Base-by-base conservation (phyloP, 352 stramenopile genomes). In the Achlya hypogyna region DNA sequence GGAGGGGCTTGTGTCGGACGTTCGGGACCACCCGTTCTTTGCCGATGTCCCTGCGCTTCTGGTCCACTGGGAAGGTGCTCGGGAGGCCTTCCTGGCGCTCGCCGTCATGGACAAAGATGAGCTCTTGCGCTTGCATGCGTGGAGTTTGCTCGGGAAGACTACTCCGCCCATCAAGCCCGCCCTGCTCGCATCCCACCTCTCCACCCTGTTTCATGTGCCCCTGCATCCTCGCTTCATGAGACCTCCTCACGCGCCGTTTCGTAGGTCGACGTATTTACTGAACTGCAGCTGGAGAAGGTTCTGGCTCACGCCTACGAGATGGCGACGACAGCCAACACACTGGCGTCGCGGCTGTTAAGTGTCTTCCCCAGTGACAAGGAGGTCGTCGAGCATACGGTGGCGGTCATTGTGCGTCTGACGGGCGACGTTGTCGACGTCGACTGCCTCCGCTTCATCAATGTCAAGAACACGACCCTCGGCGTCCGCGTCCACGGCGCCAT, bases 401-500 rank as follows among this genome's bases (percentile, higher is more conserved):
- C 5, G 2, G 38, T 67, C 10, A n/a, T 16, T 2, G 60, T 67
- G 23, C 40, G 60, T n/a, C 59, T 67, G 9, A 45, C 34, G 14
- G 51, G 47, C 22, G 22, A 49, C 12, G 45, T 67, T 23, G 29
- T 64, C 25, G 35, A 51, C 35, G 54, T 64, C n/a, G 54, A 64
- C 54, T 64, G 54, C 38, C 23, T 64, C 20, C 54, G 54, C 9
- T 49, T 64, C 54, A 53, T 64, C 54, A 64, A 34, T 25, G 40
- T 64, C 54, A 64, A 64, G 54, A 64, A 64, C 54, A 29, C 34
- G 23, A 40, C 25, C n/a, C 35, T 52, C 1, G 47, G 47, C 8
- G 54, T 64, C 18, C 54, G 54, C 38, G 54, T 64, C 0, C 51
- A 52, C 22, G 54, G 54, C 23, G 31, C 45, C 40, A 38, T 64